Conservation (phyloP, 2,329 filamentous ascomycete genomes). For the Didymosphaeria variabile region DNA sequence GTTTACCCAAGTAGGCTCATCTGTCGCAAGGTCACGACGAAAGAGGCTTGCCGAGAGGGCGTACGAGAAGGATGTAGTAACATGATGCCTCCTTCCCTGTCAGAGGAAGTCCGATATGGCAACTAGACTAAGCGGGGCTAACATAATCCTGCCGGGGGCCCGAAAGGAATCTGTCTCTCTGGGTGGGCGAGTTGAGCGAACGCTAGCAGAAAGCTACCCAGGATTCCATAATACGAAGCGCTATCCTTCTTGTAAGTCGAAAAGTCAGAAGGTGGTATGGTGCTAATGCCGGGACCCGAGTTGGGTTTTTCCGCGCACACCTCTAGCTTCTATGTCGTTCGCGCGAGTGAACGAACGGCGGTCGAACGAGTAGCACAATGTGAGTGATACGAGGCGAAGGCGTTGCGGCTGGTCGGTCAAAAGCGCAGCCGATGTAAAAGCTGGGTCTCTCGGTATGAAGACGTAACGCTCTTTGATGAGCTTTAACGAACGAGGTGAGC, state of each 20-base stretch:
- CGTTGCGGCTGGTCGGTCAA: background rate
- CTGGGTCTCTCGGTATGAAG: background rate
- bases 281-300: background rate
- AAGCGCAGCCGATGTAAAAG: background rate
- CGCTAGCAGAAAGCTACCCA: background rate
- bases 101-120: background rate
- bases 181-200: background rate
- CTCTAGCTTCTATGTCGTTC: background rate
- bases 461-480: background rate
- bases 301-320: background rate
- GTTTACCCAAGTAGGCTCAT: background rate
- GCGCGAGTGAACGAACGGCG: background rate
- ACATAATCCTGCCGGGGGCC: background rate
- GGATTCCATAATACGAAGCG: background rate
- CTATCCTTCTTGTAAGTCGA: background rate
- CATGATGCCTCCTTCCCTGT: background rate
- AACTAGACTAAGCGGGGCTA: background rate
- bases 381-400: background rate
- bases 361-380: background rate
- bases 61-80: conserved; percentile 4
- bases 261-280: background rate
- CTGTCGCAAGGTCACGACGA: background rate
- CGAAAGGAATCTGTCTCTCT: background rate
- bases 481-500: background rate
- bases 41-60: background rate